Conservation (phyloP, 1,139 yeast species). For the Pichia sp. region DNA sequence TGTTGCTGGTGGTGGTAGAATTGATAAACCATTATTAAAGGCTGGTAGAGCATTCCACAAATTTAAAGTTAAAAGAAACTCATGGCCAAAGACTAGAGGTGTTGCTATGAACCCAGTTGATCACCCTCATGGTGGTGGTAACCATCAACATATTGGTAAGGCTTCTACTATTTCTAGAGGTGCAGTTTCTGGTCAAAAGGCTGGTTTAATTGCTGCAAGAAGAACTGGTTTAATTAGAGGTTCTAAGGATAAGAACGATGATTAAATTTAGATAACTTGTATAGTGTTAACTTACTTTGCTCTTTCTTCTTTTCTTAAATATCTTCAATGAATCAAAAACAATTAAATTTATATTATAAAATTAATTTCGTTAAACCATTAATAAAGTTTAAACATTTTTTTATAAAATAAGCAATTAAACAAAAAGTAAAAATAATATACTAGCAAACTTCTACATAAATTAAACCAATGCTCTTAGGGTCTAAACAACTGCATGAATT, state of each 20-base stretch:
- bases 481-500: not conserved
- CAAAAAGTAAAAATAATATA: not conserved
- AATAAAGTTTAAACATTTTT: not conserved
- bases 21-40: slow-evolving; percentile 97
- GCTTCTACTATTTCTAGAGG: slow-evolving; percentile 99
- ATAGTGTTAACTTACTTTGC: slow-evolving; percentile 11
- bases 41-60: slow-evolving; percentile 99
- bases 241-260: slow-evolving; percentile 67
- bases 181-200: slow-evolving; percentile 99
- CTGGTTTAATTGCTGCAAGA: slow-evolving; percentile 99
- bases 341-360: not conserved
- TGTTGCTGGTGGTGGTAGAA: slow-evolving; percentile 99
- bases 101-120: slow-evolving; percentile 99
- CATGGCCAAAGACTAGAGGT: slow-evolving; percentile 99
- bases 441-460: not conserved
- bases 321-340: slow-evolving; percentile 3
- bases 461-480: not conserved
- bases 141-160: slow-evolving; percentile 99
- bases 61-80: slow-evolving; percentile 98
- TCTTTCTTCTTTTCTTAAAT: slow-evolving; percentile 13
- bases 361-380: not conserved
- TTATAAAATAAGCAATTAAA: not conserved
- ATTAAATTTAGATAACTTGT: slow-evolving; percentile 30
- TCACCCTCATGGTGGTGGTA: slow-evolving; percentile 99
- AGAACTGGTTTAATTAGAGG: slow-evolving; percentile 99